A percentile compares a stretch with the other conserved stretches of the same genome.
Evolutionary conservation across 345 rosid species (phyloP).

Genomic region (Gossypium australe): DNA sequence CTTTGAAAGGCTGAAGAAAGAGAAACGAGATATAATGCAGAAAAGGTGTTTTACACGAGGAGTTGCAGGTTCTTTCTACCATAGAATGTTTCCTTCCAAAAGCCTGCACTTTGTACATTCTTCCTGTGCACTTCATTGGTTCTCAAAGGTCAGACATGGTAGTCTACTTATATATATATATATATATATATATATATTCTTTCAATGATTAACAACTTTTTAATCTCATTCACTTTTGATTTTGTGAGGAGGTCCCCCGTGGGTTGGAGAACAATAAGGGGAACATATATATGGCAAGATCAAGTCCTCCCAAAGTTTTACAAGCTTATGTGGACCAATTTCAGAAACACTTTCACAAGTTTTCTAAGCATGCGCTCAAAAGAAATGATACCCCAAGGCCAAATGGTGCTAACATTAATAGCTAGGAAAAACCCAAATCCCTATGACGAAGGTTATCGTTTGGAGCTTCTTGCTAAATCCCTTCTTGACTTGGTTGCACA

Average conservation of each 20-base stretch:
- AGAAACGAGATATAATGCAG: slow-evolving; percentile 2
- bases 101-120: slow-evolving; percentile 66
- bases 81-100: slow-evolving; percentile 41
- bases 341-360: slow-evolving; percentile 32
- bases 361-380: slow-evolving; percentile 36
- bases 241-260: not conserved
- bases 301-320: slow-evolving; percentile 29
- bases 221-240: no score
- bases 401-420: slow-evolving; percentile 24
- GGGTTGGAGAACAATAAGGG: not conserved
- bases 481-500: not conserved
- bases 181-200: no score
- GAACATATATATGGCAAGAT: slow-evolving; percentile 21
- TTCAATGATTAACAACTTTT: no score
- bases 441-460: not conserved
- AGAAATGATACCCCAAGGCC: slow-evolving; percentile 36
- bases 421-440: not conserved
- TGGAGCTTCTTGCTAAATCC: not conserved
- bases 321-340: slow-evolving; percentile 42
- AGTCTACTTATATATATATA: not conserved
- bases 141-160: slow-evolving; percentile 50
- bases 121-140: slow-evolving; percentile 70
- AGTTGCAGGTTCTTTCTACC: not conserved
- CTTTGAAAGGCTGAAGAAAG: slow-evolving; percentile 29
- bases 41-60: not conserved